phyloP scores from a whole-genome alignment of 768 basidiomycete species.

The Leccinum rimulosum region DNA sequence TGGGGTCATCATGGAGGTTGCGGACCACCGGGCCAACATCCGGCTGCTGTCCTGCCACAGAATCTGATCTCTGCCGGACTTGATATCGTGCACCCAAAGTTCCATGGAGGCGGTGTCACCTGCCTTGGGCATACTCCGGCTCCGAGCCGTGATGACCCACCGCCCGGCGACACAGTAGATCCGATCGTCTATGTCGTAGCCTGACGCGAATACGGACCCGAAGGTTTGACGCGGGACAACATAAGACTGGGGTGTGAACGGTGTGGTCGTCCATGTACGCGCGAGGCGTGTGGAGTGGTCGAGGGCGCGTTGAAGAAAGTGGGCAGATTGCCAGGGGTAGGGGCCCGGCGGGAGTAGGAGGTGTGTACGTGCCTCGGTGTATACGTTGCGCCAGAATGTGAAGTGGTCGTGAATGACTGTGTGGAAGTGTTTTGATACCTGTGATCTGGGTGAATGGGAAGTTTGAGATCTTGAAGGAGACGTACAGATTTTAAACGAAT shows the following conservation, averaged over 20 bases:
- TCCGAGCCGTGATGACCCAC: conserved; percentile 12
- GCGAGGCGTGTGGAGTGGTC: conserved; percentile 14
- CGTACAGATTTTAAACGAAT: conserved; percentile 17
- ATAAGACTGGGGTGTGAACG: background rate
- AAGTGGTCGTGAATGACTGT: conserved; percentile 6
- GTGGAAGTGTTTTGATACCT: conserved; percentile 18
- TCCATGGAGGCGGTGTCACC: too few species aligned
- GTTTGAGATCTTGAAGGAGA: background rate
- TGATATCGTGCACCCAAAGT: conserved; percentile 5
- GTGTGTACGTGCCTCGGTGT: background rate
- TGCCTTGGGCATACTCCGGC: too few species aligned
- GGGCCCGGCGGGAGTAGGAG: conserved; percentile 18
- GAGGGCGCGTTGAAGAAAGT: conserved; percentile 16
- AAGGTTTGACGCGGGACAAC: too few species aligned
- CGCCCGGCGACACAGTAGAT: conserved; percentile 16
- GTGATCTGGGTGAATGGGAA: background rate
- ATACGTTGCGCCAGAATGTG: conserved; percentile 14
- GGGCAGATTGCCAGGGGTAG: conserved; percentile 18
- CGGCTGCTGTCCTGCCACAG: conserved; percentile 13
- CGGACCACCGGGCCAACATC: conserved; percentile 2
- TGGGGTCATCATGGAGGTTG: conserved; percentile 5
- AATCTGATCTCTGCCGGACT: conserved; percentile 10
- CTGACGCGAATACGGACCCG: too few species aligned
- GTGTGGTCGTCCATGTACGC: conserved; percentile 13
- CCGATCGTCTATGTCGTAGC: background rate